phyloP scores from a whole-genome alignment of 176 grass and related monocot species.

The Bonia amplexicaulis region DNA sequence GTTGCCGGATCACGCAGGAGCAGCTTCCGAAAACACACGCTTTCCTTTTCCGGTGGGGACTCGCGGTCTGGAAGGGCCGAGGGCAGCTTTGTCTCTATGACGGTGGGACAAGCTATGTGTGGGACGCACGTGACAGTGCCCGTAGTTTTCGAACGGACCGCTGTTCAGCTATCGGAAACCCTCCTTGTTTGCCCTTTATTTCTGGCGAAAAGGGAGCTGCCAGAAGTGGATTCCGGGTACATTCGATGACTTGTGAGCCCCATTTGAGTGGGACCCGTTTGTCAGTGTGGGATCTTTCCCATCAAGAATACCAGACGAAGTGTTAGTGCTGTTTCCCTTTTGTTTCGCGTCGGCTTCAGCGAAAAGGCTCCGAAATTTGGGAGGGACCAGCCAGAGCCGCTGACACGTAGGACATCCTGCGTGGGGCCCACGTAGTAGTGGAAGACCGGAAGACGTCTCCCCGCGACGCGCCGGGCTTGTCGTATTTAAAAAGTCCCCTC shows the following conservation, averaged over 20 bases:
- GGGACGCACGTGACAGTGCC: background rate
- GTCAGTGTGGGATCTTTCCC: background rate
- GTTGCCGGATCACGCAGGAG: background rate
- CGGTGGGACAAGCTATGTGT: background rate
- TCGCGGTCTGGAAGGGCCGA: too few relatives aligned
- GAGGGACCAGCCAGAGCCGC: fast-evolving
- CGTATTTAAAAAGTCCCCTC: background rate
- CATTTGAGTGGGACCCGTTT: background rate
- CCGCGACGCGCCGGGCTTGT: too few relatives aligned
- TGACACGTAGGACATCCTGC: background rate
- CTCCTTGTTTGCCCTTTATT: background rate
- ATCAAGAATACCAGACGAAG: background rate
- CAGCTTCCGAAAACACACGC: background rate
- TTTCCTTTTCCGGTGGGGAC: background rate
- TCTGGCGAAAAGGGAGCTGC: background rate
- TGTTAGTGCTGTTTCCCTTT: background rate
- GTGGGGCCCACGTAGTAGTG: background rate
- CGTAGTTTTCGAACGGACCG: background rate
- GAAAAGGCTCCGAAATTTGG: background rate
- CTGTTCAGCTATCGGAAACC: background rate
- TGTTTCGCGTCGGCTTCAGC: background rate
- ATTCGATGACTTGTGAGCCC: background rate
- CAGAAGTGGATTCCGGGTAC: background rate
- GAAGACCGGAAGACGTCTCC: background rate
- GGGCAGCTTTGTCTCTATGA: background rate